A percentile compares a stretch with the other conserved stretches of the same genome.
Conservation (phyloP, 1,284 basidiomycete species). For the Austropuccinia psidii region DNA sequence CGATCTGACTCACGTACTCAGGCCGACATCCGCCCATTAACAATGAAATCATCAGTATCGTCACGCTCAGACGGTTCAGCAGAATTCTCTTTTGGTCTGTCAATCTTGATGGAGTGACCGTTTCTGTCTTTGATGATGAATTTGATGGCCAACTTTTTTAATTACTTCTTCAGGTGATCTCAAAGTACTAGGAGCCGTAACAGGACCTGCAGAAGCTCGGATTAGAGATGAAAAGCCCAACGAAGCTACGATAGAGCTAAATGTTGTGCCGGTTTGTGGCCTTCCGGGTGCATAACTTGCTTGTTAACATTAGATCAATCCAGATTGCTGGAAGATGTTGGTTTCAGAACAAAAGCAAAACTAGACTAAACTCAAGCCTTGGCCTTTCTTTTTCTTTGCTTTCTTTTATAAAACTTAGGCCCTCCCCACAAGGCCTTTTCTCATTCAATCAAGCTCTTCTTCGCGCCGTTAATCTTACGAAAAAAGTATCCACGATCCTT, state of each 20-base stretch:
- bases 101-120: neutral
- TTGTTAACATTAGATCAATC: slow-evolving; percentile 38
- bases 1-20: slow-evolving; percentile 24
- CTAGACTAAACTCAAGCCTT: neutral
- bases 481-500: slow-evolving; percentile 53
- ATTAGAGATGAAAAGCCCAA: slow-evolving; percentile 53
- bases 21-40: slow-evolving; percentile 18
- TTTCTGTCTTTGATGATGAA: neutral
- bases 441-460: slow-evolving; percentile 45
- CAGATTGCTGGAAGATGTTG: slow-evolving; percentile 32
- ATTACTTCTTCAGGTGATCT: slow-evolving; percentile 46
- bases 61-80: slow-evolving; percentile 23
- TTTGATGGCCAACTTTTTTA: neutral
- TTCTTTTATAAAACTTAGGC: slow-evolving; percentile 40
- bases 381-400: neutral
- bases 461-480: slow-evolving; percentile 50
- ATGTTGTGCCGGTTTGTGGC: slow-evolving; percentile 52
- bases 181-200: slow-evolving; percentile 49
- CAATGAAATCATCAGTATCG: slow-evolving; percentile 7
- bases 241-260: slow-evolving; percentile 52
- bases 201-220: slow-evolving; percentile 54
- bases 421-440: slow-evolving; percentile 49
- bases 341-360: slow-evolving; percentile 30
- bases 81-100: slow-evolving; percentile 25
- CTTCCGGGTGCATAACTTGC: slow-evolving; percentile 47